These are phyloP conservation scores for Pyricularia grisea DNA, from an alignment of 2,329 filamentous ascomycete species.

Conservation along the genomic window DNA sequence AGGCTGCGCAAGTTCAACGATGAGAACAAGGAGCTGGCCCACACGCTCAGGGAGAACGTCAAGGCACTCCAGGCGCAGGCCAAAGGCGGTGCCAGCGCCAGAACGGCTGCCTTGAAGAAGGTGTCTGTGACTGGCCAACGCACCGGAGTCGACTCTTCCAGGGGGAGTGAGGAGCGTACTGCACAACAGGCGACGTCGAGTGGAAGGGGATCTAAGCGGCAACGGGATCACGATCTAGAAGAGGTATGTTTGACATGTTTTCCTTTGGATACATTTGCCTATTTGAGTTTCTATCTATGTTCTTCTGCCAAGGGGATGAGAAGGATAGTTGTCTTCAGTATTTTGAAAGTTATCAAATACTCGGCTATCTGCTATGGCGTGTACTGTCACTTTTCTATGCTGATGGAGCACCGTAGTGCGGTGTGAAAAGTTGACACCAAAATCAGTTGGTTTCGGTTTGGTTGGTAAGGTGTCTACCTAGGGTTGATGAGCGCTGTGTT, in stretches of 20 bases:
- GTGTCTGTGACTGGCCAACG: slow-evolving; percentile 3
- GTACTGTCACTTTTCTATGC: background rate
- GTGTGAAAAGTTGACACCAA: background rate
- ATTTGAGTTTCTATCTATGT: slow-evolving; percentile 10
- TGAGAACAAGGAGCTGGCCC: slow-evolving; percentile 85
- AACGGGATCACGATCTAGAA: slow-evolving; percentile 74
- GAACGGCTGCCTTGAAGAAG: slow-evolving; percentile 17
- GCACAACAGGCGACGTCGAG: slow-evolving; percentile 47
- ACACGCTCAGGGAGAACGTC: slow-evolving; percentile 60
- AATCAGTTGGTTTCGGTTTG: background rate
- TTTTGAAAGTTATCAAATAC: background rate
- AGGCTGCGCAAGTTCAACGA: slow-evolving; percentile 90
- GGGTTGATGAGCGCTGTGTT: background rate
- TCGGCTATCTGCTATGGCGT: background rate
- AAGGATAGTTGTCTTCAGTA: background rate
- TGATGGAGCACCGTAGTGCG: background rate
- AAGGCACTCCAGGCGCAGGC: slow-evolving; percentile 45
- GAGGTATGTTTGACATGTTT: slow-evolving; percentile 48
- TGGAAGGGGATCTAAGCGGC: slow-evolving; percentile 60
- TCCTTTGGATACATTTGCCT: slow-evolving; percentile 3
- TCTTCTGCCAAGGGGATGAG: background rate
- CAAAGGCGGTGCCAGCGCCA: slow-evolving; percentile 39
- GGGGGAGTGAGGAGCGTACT: slow-evolving; percentile 71
- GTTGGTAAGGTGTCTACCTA: background rate
- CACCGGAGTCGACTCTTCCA: slow-evolving; percentile 35